phyloP scores from a whole-genome alignment of 257 asterid species.

The Scutellaria minor region DNA sequence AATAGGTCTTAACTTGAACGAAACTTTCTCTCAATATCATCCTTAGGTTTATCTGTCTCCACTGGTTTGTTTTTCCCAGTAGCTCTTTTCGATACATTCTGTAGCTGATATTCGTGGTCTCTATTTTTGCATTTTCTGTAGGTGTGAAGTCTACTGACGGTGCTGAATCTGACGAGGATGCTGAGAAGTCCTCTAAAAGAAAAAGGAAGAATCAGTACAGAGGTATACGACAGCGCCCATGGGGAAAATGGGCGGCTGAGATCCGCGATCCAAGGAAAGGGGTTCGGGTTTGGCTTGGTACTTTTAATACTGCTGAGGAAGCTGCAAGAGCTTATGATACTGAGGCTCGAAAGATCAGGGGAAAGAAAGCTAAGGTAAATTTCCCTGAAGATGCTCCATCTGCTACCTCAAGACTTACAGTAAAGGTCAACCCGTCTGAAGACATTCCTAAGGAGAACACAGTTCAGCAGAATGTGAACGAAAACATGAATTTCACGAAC shows the following conservation, averaged over 20 bases:
- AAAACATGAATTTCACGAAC: constrained; percentile 38
- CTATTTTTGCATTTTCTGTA: constrained; percentile 22
- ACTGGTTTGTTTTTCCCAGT: neutral
- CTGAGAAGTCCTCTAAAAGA: constrained; percentile 72
- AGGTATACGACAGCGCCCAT: constrained; percentile 97
- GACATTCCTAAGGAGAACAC: constrained; percentile 45
- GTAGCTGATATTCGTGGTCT: constrained; percentile 24
- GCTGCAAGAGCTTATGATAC: constrained; percentile 97
- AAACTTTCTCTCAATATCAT: neutral
- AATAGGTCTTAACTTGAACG: neutral
- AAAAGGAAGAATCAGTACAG: constrained; percentile 96
- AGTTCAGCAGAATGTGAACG: constrained; percentile 35
- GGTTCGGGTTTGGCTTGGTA: constrained; percentile 98
- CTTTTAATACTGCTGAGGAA: constrained; percentile 96
- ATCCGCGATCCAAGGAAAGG: constrained; percentile 98
- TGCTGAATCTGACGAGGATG: constrained; percentile 57
- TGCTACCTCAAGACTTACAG: constrained; percentile 48
- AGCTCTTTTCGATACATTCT: neutral
- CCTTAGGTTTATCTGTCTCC: neutral
- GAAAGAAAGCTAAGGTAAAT: constrained; percentile 92
- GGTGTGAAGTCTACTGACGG: constrained; percentile 50
- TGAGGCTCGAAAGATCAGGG: constrained; percentile 92
- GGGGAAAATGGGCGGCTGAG: constrained; percentile 99
- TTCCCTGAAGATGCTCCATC: constrained; percentile 69
- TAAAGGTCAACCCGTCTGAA: constrained; percentile 44